Percentiles rank a stretch among this genome's conserved stretches.
phyloP scores from a whole-genome alignment of 2,329 filamentous ascomycete genomes.

The Elsinoe arachidis region DNA sequence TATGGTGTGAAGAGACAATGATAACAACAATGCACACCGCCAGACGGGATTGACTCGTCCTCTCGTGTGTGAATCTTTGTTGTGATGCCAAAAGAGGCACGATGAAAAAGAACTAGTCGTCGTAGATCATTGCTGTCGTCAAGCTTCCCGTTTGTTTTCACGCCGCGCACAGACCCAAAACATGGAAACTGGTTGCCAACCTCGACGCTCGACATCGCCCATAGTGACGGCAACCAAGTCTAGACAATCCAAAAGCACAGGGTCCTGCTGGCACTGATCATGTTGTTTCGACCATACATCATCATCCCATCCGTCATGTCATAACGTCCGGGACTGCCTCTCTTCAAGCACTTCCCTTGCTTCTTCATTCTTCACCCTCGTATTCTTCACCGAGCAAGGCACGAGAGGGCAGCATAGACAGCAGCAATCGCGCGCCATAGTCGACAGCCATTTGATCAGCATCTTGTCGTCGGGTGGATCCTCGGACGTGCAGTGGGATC shows the following conservation, averaged over 20 bases:
- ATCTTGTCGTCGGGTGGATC: constrained; percentile 1
- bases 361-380: constrained; percentile 6
- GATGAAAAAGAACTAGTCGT: background rate
- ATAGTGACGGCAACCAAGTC: constrained; percentile 7
- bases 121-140: constrained; percentile 3
- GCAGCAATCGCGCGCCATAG: background rate
- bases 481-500: background rate
- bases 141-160: constrained; percentile 8
- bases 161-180: constrained; percentile 4
- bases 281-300: constrained; percentile 6
- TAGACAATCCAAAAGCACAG: background rate
- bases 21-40: background rate
- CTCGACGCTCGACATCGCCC: constrained; percentile 6
- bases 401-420: background rate
- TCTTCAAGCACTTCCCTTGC: constrained; percentile 6
- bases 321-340: constrained; percentile 8
- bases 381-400: constrained; percentile 5
- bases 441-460: background rate
- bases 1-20: background rate
- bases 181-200: constrained; percentile 3
- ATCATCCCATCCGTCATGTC: constrained; percentile 10
- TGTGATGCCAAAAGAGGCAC: background rate
- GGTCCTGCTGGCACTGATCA: background rate
- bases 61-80: background rate
- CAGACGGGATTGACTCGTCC: background rate